Percentiles rank a stretch among this genome's conserved stretches.
Evolutionary conservation across 768 basidiomycete species (phyloP).

Genomic region (Leccinum rimulosum): DNA sequence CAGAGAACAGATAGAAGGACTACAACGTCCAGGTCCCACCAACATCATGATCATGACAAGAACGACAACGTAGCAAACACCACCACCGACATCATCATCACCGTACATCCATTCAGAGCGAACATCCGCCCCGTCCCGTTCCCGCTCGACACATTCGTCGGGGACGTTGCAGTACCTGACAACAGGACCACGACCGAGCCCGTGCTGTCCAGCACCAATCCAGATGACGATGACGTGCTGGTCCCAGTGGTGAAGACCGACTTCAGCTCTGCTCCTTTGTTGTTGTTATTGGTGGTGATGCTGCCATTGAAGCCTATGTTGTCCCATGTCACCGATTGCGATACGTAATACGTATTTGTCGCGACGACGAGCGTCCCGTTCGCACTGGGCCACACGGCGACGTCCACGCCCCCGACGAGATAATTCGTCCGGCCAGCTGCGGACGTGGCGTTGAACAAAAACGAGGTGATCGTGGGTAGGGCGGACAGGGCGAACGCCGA

Average conservation of each 20-base stretch:
- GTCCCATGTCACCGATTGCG: conserved; percentile 32
- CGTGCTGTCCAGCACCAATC: conserved; percentile 13
- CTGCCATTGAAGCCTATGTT: conserved; percentile 23
- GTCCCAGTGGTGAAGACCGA: conserved; percentile 17
- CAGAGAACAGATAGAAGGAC: too few species aligned
- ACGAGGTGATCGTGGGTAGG: conserved; percentile 45
- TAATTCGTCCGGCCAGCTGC: conserved; percentile 39
- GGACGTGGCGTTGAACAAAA: conserved; percentile 40
- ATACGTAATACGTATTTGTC: conserved; percentile 47
- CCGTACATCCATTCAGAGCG: too few species aligned
- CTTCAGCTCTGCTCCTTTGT: too few species aligned
- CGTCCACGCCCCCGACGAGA: conserved; percentile 42
- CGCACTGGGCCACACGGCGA: conserved; percentile 50
- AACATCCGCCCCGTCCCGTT: too few species aligned
- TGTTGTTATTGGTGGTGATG: background rate
- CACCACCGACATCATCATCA: too few species aligned
- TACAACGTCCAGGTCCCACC: too few species aligned
- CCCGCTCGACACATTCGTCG: too few species aligned
- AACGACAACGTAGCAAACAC: too few species aligned
- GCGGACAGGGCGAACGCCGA: conserved; percentile 44
- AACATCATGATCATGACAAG: too few species aligned
- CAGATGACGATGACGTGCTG: conserved; percentile 7
- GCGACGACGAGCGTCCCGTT: conserved; percentile 47
- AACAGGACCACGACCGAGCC: conserved; percentile 23
- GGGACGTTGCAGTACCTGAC: too few species aligned